phyloP scores from a whole-genome alignment of 306 rosid species.

The Vachellia collinsii region DNA sequence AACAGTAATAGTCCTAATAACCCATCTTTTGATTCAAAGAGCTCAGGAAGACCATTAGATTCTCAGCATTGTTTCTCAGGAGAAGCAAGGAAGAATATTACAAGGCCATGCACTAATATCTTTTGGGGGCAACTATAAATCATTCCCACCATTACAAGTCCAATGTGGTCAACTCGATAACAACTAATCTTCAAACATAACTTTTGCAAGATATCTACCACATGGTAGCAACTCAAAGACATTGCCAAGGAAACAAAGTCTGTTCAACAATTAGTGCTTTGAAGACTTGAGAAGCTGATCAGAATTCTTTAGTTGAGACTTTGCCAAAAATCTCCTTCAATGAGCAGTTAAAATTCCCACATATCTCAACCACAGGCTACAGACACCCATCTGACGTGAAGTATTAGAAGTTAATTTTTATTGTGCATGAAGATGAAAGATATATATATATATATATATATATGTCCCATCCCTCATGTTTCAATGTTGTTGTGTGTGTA shows the following conservation, averaged over 20 bases:
- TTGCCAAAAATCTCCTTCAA: constrained; percentile 49
- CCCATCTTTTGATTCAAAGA: no score
- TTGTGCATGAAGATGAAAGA: background rate
- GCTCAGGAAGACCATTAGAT: no score
- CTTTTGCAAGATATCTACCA: constrained; percentile 32
- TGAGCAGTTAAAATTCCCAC: constrained; percentile 53
- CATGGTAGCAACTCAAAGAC: constrained; percentile 34
- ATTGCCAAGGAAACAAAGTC: constrained; percentile 35
- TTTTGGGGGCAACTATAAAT: constrained; percentile 51
- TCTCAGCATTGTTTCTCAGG: constrained; percentile 44
- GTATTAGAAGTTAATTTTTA: constrained; percentile 37
- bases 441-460: no score
- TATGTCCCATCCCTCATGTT: background rate
- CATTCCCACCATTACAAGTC: constrained; percentile 40
- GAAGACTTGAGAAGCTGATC: constrained; percentile 40
- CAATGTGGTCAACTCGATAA: constrained; percentile 38
- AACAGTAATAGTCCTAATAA: no score
- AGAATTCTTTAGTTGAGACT: constrained; percentile 38
- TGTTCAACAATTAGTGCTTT: constrained; percentile 38
- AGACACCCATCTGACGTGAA: constrained; percentile 51
- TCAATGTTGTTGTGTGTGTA: background rate
- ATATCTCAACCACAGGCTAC: constrained; percentile 50
- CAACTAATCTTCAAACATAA: constrained; percentile 29
- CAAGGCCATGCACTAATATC: constrained; percentile 58
- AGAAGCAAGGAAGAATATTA: constrained; percentile 49